These are phyloP conservation scores for Ailanthus altissimus DNA, from an alignment of 345 rosid species.

Conservation along the genomic window DNA sequence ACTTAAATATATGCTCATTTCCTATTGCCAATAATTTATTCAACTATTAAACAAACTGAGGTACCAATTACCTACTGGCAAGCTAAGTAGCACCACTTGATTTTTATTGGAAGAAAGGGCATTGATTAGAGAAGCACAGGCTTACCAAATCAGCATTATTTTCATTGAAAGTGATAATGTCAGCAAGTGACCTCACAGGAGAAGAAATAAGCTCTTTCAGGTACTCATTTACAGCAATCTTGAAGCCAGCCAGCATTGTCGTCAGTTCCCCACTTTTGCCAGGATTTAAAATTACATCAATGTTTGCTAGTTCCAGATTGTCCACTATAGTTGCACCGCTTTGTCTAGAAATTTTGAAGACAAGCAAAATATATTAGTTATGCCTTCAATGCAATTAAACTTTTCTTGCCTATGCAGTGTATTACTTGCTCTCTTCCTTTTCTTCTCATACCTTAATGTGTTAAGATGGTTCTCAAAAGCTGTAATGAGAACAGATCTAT, in stretches of 20 bases:
- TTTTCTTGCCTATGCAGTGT: neutral
- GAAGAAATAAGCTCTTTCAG: slow-evolving; percentile 34
- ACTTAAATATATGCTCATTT: slow-evolving; percentile 16
- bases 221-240: slow-evolving; percentile 36
- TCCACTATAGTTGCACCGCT: slow-evolving; percentile 41
- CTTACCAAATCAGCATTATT: slow-evolving; percentile 41
- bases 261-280: slow-evolving; percentile 12
- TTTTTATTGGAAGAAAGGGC: neutral
- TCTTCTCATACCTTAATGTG: slow-evolving; percentile 34
- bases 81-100: neutral
- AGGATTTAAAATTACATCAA: neutral
- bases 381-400: neutral
- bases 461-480: slow-evolving; percentile 34
- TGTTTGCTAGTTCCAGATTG: slow-evolving; percentile 24
- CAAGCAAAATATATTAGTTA: neutral
- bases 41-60: slow-evolving; percentile 22
- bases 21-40: slow-evolving; percentile 23
- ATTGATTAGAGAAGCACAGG: neutral
- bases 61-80: neutral
- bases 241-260: slow-evolving; percentile 33
- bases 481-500: slow-evolving; percentile 9
- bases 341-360: slow-evolving; percentile 15
- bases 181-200: slow-evolving; percentile 41
- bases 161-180: slow-evolving; percentile 37
- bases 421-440: neutral